phyloP scores from a whole-genome alignment of 2,329 filamentous ascomycete species.

The Fusarium globosum region DNA sequence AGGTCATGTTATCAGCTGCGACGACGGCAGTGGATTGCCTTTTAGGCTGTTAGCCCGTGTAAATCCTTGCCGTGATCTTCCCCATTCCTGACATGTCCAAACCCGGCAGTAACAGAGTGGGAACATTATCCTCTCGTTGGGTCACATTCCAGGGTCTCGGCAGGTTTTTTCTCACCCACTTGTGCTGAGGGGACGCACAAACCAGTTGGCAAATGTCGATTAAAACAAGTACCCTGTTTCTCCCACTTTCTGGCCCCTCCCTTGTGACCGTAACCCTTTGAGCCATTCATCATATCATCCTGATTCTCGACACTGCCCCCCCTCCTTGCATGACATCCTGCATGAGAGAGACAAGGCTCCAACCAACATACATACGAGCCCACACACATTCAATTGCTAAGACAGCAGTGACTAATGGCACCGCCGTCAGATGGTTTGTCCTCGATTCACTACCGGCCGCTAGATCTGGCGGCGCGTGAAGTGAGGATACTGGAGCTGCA shows the following conservation, averaged over 20 bases:
- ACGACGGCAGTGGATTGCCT: neutral
- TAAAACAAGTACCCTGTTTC: conserved; percentile 20
- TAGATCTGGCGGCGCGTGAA: conserved; percentile 26
- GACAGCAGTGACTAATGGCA: conserved; percentile 21
- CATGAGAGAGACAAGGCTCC: neutral
- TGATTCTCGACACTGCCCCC: neutral
- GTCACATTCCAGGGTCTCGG: conserved; percentile 23
- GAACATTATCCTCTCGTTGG: neutral
- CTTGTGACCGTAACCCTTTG: neutral
- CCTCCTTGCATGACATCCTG: conserved; percentile 24
- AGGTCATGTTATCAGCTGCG: neutral
- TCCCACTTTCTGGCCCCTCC: conserved; percentile 1
- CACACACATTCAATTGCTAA: neutral
- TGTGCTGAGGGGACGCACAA: neutral
- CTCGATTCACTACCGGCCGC: conserved; percentile 37
- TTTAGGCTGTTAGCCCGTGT: neutral
- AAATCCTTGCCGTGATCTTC: conserved; percentile 16
- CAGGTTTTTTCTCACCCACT: neutral
- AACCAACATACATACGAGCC: neutral
- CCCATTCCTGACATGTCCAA: conserved; percentile 34
- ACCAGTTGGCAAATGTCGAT: neutral
- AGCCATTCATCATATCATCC: neutral
- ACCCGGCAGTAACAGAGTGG: conserved; percentile 18
- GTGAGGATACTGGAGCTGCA: conserved; percentile 39
- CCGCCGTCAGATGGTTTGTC: conserved; percentile 34